Evolutionary conservation across 495 filamentous ascomycete species (phyloP).

Genomic region (Annulohypoxylon bovei): DNA sequence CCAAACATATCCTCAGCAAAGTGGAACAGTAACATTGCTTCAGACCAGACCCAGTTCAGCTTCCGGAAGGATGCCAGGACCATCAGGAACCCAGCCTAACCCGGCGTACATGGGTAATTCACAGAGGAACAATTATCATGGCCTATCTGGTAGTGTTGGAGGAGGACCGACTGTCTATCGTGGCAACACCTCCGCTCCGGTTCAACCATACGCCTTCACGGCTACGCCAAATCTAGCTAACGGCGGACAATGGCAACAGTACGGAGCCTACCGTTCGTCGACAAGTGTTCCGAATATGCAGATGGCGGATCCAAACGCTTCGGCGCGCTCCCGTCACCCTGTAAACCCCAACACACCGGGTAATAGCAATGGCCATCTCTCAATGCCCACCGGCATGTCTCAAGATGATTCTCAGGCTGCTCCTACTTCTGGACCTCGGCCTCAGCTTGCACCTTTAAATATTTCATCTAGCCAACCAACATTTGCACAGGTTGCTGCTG

Average conservation of each 20-base stretch:
- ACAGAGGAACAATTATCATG: conserved; percentile 73
- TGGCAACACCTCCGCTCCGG: conserved; percentile 71
- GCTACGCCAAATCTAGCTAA: conserved; percentile 74
- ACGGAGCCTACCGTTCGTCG: conserved; percentile 73
- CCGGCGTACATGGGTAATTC: conserved; percentile 66
- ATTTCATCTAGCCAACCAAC: conserved; percentile 48
- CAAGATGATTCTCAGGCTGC: conserved; percentile 41
- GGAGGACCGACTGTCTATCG: conserved; percentile 70
- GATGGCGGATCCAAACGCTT: conserved; percentile 56
- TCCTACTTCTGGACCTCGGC: conserved; percentile 44
- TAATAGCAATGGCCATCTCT: conserved; percentile 6
- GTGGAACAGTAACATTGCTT: conserved; percentile 81
- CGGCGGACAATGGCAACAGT: conserved; percentile 69
- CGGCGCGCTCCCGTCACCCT: conserved; percentile 65
- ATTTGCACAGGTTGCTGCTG: conserved; percentile 48
- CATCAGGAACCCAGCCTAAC: conserved; percentile 61
- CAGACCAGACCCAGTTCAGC: conserved; percentile 79
- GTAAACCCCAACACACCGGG: conserved; percentile 57
- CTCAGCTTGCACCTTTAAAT: conserved; percentile 46
- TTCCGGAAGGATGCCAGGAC: conserved; percentile 69
- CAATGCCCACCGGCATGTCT: conserved; percentile 26
- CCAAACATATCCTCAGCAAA: conserved; percentile 87
- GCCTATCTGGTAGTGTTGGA: conserved; percentile 57
- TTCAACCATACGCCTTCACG: conserved; percentile 88
- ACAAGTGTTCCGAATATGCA: conserved; percentile 66